Conservation (phyloP, 352 stramenopile genomes). For the Peronospora belbahrii region DNA sequence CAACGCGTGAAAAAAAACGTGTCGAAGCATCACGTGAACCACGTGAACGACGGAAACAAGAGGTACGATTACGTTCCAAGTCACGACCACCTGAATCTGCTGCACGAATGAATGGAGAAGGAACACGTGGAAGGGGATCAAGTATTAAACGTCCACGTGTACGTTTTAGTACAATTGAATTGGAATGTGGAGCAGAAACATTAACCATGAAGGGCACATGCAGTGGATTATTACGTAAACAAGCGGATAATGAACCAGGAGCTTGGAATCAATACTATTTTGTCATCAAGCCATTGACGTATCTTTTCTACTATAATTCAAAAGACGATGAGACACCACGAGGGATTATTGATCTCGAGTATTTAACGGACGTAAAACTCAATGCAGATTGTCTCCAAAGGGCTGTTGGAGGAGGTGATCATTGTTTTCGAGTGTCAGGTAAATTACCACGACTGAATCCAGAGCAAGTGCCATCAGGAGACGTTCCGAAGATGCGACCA, state of each 20-base stretch:
- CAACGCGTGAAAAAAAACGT: slow-evolving; percentile 13
- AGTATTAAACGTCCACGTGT: slow-evolving; percentile 41
- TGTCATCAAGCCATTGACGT: slow-evolving; percentile 60
- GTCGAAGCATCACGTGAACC: slow-evolving; percentile 13
- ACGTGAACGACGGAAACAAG: slow-evolving; percentile 11
- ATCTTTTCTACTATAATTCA: slow-evolving; percentile 82
- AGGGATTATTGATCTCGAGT: slow-evolving; percentile 76
- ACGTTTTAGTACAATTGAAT: slow-evolving; percentile 42
- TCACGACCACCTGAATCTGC: slow-evolving; percentile 14
- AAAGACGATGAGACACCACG: slow-evolving; percentile 51
- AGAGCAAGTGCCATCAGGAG: slow-evolving; percentile 28
- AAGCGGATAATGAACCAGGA: slow-evolving; percentile 72
- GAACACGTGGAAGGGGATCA: no score
- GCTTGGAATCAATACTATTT: slow-evolving; percentile 81
- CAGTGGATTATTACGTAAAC: slow-evolving; percentile 59
- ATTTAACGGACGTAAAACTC: slow-evolving; percentile 61
- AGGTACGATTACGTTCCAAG: slow-evolving; percentile 13
- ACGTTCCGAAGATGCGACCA: slow-evolving; percentile 48
- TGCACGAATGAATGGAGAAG: no score
- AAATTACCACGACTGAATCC: slow-evolving; percentile 36
- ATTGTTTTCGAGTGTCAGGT: slow-evolving; percentile 67
- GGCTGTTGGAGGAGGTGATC: slow-evolving; percentile 47
- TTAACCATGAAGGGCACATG: slow-evolving; percentile 44
- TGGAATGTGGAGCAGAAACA: slow-evolving; percentile 33
- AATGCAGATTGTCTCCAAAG: slow-evolving; percentile 72